A percentile compares a stretch with the other conserved stretches of the same genome.
phyloP scores from a whole-genome alignment of 768 basidiomycete genomes.

The Rickenella mellea region DNA sequence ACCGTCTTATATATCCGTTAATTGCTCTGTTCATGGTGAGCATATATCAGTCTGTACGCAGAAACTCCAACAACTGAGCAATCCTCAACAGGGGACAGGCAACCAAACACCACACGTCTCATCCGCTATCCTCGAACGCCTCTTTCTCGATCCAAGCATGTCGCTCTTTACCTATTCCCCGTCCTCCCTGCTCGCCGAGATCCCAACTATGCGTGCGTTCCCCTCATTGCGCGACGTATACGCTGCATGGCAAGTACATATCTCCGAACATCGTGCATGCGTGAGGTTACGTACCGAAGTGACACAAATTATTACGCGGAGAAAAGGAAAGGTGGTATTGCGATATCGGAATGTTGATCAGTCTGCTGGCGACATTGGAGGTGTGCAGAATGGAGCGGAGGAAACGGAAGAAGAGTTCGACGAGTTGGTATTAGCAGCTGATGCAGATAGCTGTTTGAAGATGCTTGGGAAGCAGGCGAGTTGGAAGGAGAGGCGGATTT shows the following conservation, averaged over 20 bases:
- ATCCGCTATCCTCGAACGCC: constrained; percentile 23
- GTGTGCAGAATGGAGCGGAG: background rate
- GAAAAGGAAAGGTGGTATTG: background rate
- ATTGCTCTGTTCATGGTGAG: constrained; percentile 20
- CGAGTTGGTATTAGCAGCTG: constrained; percentile 33
- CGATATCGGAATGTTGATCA: background rate
- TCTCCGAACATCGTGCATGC: constrained; percentile 15
- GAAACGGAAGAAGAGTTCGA: constrained; percentile 25
- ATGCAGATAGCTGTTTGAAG: constrained; percentile 34
- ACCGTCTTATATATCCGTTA: constrained; percentile 26
- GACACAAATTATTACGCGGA: constrained; percentile 13
- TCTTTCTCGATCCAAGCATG: constrained; percentile 27
- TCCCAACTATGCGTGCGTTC: constrained; percentile 28
- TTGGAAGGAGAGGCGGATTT: constrained; percentile 27
- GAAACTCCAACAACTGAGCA: background rate
- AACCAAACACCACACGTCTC: constrained; percentile 29
- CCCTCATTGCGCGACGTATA: constrained; percentile 23
- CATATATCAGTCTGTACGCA: no score
- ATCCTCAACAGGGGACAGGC: constrained; percentile 17
- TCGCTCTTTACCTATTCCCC: constrained; percentile 23
- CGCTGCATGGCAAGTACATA: constrained; percentile 18
- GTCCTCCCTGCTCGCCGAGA: constrained; percentile 21
- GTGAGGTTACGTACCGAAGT: constrained; percentile 16
- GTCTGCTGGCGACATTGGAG: background rate
- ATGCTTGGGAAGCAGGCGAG: constrained; percentile 29